Conservation (phyloP, 768 basidiomycete species). For the Suillus placidus region DNA sequence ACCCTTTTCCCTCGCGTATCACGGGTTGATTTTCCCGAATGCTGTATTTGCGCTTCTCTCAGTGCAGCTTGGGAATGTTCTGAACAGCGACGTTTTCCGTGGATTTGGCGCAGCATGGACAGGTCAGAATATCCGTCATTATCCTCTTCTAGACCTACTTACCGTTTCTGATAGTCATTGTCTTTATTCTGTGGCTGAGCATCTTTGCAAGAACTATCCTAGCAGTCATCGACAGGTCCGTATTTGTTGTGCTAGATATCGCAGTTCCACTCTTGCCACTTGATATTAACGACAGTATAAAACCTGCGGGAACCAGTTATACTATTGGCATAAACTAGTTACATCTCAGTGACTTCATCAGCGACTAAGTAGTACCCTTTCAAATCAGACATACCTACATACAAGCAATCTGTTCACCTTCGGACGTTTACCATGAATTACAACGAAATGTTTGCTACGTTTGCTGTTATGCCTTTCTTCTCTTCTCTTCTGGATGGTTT, state of each 20-base stretch:
- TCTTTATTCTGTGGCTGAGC: slow-evolving; percentile 45
- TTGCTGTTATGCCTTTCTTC: too few species aligned
- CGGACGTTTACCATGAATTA: too few species aligned
- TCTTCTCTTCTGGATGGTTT: too few species aligned
- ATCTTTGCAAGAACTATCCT: slow-evolving; percentile 47
- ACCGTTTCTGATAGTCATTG: slow-evolving; percentile 34
- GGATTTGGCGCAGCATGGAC: slow-evolving; percentile 58
- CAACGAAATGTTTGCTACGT: too few species aligned
- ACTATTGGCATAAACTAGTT: background rate
- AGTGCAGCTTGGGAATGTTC: slow-evolving; percentile 49
- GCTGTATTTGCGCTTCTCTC: slow-evolving; percentile 54
- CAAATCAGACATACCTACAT: too few species aligned
- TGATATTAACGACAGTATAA: background rate
- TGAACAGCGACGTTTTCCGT: slow-evolving; percentile 54
- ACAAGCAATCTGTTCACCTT: too few species aligned
- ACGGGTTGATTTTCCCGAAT: slow-evolving; percentile 61
- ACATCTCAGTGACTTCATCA: background rate
- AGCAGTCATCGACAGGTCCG: slow-evolving; percentile 46
- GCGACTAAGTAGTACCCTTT: background rate
- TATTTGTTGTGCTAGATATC: slow-evolving; percentile 51
- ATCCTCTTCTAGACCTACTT: background rate
- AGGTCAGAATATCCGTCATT: slow-evolving; percentile 28
- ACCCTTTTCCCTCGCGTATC: slow-evolving; percentile 50
- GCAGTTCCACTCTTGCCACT: slow-evolving; percentile 21
- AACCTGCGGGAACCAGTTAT: background rate